These are phyloP conservation scores for Haberlea rhodopensis DNA, from an alignment of 257 asterid species.

Conservation along the genomic window DNA sequence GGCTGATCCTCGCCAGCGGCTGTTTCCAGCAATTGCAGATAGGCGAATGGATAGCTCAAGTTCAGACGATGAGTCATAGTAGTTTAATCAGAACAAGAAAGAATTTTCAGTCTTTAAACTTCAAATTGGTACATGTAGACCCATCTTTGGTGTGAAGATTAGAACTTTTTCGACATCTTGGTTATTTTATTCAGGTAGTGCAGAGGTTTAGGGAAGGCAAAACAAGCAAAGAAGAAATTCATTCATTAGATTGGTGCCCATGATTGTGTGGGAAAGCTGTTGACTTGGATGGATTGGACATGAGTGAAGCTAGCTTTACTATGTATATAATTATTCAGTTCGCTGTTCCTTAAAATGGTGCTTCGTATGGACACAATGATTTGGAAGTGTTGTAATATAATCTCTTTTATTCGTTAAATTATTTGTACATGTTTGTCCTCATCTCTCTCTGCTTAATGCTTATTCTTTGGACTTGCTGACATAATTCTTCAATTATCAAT, in stretches of 20 bases:
- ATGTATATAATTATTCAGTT: slow-evolving; percentile 14
- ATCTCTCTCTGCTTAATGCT: background rate
- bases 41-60: slow-evolving; percentile 65
- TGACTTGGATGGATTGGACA: slow-evolving; percentile 7
- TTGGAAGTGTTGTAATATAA: background rate
- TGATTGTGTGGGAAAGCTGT: background rate
- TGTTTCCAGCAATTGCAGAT: slow-evolving; percentile 55
- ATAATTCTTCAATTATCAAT: too few species aligned
- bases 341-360: slow-evolving; percentile 19
- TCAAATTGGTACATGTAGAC: background rate
- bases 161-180: background rate
- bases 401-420: background rate
- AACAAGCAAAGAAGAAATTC: background rate
- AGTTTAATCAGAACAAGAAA: slow-evolving; percentile 11
- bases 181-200: slow-evolving; percentile 5
- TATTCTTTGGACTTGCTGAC: background rate
- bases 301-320: background rate
- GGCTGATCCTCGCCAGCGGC: slow-evolving; percentile 45
- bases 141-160: background rate
- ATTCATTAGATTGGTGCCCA: background rate
- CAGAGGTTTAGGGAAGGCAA: slow-evolving; percentile 9
- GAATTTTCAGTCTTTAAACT: background rate
- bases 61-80: slow-evolving; percentile 60
- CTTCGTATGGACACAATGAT: slow-evolving; percentile 7
- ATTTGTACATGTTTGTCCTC: background rate